Evolutionary conservation across 352 stramenopile genomes (phyloP).

Genomic region (Vaucheria bursata): DNA sequence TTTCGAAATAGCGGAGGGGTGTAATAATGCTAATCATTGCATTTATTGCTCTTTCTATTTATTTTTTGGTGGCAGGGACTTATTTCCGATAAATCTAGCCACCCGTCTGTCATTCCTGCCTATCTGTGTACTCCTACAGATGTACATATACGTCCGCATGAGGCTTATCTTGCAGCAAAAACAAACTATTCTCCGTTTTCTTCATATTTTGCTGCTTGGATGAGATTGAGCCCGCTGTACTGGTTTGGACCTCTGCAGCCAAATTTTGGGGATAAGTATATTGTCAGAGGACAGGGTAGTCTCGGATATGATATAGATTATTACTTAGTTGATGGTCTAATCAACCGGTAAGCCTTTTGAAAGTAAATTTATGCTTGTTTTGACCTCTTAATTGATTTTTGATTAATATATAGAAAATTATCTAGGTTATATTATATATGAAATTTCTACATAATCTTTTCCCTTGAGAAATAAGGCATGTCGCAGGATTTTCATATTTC

Average conservation of each 20-base stretch:
- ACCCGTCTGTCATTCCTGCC: conserved; percentile 53
- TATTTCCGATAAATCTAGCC: background rate
- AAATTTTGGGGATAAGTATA: conserved; percentile 4
- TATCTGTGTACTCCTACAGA: conserved; percentile 78
- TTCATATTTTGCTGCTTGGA: background rate
- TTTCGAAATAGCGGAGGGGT: too few species aligned
- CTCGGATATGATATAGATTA: conserved; percentile 37
- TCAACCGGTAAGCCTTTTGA: conserved; percentile 42
- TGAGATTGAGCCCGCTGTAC: background rate
- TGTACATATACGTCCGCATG: conserved; percentile 66
- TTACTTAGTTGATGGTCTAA: conserved; percentile 63
- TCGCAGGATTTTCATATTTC: too few species aligned
- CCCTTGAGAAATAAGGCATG: too few species aligned
- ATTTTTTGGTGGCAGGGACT: too few species aligned
- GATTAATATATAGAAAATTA: too few species aligned
- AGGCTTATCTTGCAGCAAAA: conserved; percentile 57
- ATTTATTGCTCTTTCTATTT: too few species aligned
- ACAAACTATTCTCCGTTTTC: conserved; percentile 52
- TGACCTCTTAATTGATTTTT: too few species aligned
- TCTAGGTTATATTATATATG: too few species aligned
- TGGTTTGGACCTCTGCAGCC: conserved; percentile 2
- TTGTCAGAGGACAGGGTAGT: conserved; percentile 6
- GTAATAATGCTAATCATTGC: too few species aligned
- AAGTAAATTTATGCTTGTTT: too few species aligned
- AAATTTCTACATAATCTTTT: too few species aligned